A percentile compares a stretch with the other conserved stretches of the same genome.
Evolutionary conservation across 2,329 filamentous ascomycete genomes (phyloP).

Genomic region (Penicillium corylophilum): DNA sequence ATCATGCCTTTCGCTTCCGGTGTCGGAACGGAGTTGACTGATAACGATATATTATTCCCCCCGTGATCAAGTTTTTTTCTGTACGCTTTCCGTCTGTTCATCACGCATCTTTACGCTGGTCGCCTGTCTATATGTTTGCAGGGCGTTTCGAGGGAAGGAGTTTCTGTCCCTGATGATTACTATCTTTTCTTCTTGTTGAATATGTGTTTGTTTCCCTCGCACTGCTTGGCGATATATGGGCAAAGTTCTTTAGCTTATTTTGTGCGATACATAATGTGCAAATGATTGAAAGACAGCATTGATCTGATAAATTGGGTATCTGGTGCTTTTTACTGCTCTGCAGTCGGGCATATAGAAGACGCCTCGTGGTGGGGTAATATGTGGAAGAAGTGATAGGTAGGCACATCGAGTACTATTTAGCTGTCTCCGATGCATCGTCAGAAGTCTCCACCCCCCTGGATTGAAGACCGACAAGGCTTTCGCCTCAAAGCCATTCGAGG

Average conservation of each 20-base stretch:
- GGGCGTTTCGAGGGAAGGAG: not conserved
- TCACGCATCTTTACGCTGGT: not conserved
- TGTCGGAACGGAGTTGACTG: not conserved
- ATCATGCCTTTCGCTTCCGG: not conserved
- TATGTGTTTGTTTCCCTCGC: not conserved
- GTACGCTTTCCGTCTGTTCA: not conserved
- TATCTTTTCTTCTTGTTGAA: not conserved
- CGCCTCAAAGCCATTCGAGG: slow-evolving; percentile 57
- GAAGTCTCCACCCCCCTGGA: not conserved
- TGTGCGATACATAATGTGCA: not conserved
- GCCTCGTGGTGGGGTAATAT: not conserved
- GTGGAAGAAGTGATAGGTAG: not conserved
- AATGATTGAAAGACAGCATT: not conserved
- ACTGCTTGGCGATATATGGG: not conserved
- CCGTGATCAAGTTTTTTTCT: not conserved
- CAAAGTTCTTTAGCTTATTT: not conserved
- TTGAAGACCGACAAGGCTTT: not conserved
- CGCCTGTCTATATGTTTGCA: not conserved
- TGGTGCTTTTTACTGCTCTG: not conserved
- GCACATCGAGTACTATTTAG: not conserved
- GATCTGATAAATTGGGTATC: not conserved
- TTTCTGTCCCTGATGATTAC: not conserved
- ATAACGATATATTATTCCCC: not conserved
- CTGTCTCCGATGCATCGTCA: not conserved
- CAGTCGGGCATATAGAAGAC: not conserved